Evolutionary conservation across 495 filamentous ascomycete genomes (phyloP).

Genomic region (Wilcoxina mikolae): DNA sequence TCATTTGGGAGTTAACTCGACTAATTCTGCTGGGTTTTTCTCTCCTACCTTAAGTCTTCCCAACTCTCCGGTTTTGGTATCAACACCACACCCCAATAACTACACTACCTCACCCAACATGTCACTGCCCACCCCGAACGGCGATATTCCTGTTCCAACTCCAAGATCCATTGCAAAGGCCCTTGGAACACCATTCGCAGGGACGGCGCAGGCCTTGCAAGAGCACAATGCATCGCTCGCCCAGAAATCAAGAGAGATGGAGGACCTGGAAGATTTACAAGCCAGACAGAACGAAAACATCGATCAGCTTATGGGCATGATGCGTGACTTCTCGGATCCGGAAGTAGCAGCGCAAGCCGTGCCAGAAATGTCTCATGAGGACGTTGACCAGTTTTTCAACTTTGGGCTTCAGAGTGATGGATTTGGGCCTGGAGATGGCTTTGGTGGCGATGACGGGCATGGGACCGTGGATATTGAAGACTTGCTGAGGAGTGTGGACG

Average conservation of each 20-base stretch:
- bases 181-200: slow-evolving; percentile 10
- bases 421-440: not conserved
- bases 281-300: slow-evolving; percentile 23
- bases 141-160: not conserved
- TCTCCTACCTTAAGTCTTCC: not conserved
- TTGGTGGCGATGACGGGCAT: slow-evolving; percentile 12
- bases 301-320: slow-evolving; percentile 26
- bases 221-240: slow-evolving; percentile 23
- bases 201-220: slow-evolving; percentile 16
- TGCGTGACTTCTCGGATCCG: slow-evolving; percentile 7
- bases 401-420: slow-evolving; percentile 19
- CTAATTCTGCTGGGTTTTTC: not conserved
- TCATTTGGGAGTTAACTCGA: not conserved
- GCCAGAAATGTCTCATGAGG: not conserved
- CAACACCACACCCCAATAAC: slow-evolving; percentile 11
- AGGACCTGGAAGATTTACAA: slow-evolving; percentile 24
- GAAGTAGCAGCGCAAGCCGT: not conserved
- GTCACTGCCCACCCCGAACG: not conserved
- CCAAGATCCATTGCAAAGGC: slow-evolving; percentile 3
- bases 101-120: slow-evolving; percentile 6
- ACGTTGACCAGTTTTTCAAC: slow-evolving; percentile 22
- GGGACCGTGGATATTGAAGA: slow-evolving; percentile 1
- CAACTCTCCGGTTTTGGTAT: slow-evolving; percentile 5
- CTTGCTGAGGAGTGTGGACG: slow-evolving; percentile 7
- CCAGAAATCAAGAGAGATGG: slow-evolving; percentile 21